Base-by-base conservation (phyloP, 2,329 filamentous ascomycete species). In the Colletotrichum truncatum region DNA sequence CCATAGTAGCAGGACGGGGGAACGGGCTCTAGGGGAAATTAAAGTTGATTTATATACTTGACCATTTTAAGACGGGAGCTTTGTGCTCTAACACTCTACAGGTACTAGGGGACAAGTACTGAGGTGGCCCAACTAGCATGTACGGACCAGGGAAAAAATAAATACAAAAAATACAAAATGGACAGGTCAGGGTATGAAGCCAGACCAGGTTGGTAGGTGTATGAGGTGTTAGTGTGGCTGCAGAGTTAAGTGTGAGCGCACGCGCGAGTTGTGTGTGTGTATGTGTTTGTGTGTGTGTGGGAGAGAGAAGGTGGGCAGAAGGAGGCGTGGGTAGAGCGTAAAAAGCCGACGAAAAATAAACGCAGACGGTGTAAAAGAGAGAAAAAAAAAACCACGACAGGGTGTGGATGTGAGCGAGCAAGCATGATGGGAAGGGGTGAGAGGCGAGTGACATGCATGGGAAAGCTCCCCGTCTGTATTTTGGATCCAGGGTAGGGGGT, bases 1-100 rank as follows among this genome's bases (percentile, higher is more conserved):
- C 78, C 79, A 80, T 80, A 71, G 70, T 71, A 76, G 64, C 71
- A 71, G 69, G 71, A 75, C 71, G 72, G 74, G 75, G 64, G 75
- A 74, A 55, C 61, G 53, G 53, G 53, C 54, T 68, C 60, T 67
- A 70, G 62, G 56, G 71, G 73, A 74, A 76, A 74, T 75, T 75
- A 74, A 71, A 75, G 72, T 78, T 77, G 75, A 69, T 73, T 81
- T 80, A 65, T 78, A 78, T 78, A 78, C 72, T 72, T 69, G 61
- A 69, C 68, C 69, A 64, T 69, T 72, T 68, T 61, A 64, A 66
- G 63, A 69, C 64, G 64, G n/a, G 69, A 70, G 66, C 69, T 67
- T n/a, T 56, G 59, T 61, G 64, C 62, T 66, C 48, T 52, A 64
- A 60, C 43, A 67, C 49, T 23, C 55, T 45, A 58, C 39, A 38